Percentiles rank a stretch among this genome's conserved stretches.
Conservation (phyloP, 1,284 basidiomycete species). For the Sporisorium reilianum region DNA sequence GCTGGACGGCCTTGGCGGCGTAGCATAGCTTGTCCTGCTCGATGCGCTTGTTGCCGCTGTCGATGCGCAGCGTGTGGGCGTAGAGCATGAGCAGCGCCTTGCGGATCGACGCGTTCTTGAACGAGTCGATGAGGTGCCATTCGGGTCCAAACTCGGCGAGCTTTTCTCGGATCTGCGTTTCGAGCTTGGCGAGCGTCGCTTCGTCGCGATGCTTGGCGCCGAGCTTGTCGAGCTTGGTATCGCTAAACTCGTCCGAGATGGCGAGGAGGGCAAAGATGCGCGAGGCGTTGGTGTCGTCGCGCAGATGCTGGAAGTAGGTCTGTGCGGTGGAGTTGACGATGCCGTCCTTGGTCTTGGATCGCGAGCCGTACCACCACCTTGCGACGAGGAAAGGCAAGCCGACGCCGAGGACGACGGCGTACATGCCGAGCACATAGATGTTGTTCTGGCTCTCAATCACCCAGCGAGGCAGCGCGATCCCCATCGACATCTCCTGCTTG, state of each 20-base stretch:
- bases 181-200: constrained; percentile 71
- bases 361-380: constrained; percentile 96
- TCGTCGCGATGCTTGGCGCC: constrained; percentile 50
- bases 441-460: constrained; percentile 92
- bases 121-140: constrained; percentile 51
- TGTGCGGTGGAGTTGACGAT: constrained; percentile 86
- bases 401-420: constrained; percentile 88
- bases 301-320: constrained; percentile 86
- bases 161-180: constrained; percentile 68
- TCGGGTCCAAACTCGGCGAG: constrained; percentile 42
- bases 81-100: constrained; percentile 76
- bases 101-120: constrained; percentile 56
- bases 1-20: constrained; percentile 61
- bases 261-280: constrained; percentile 82
- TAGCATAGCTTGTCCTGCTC: constrained; percentile 50
- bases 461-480: constrained; percentile 95
- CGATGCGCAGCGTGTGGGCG: constrained; percentile 81
- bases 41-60: constrained; percentile 43
- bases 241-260: constrained; percentile 79
- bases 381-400: constrained; percentile 84
- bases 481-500: constrained; percentile 91
- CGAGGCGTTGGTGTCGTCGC: constrained; percentile 81
- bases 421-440: constrained; percentile 87
- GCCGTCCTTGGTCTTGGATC: constrained; percentile 91
- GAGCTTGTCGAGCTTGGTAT: constrained; percentile 69